phyloP scores from a whole-genome alignment of 1,139 yeast species.

The Lodderomyces oxycetoniae region DNA sequence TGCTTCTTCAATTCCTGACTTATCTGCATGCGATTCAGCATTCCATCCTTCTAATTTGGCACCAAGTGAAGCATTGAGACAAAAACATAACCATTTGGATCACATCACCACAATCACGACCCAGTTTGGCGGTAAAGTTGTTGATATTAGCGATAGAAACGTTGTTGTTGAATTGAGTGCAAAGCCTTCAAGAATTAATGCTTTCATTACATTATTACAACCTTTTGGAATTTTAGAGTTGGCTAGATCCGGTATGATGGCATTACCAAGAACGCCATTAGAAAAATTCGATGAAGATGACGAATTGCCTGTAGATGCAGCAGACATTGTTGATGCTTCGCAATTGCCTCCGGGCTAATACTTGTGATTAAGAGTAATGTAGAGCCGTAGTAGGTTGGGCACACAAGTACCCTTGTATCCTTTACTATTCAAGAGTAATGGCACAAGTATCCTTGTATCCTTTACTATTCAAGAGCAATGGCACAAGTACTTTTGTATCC shows the following conservation, averaged over 20 bases:
- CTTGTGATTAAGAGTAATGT: too few relatives aligned
- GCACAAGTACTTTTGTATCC: too few relatives aligned
- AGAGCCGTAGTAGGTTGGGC: too few relatives aligned
- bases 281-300: slow-evolving; percentile 47
- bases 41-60: slow-evolving; percentile 88
- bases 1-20: slow-evolving; percentile 41
- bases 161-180: slow-evolving; percentile 93
- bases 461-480: too few relatives aligned
- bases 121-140: slow-evolving; percentile 89
- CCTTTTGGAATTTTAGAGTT: slow-evolving; percentile 96
- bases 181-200: slow-evolving; percentile 82
- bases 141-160: slow-evolving; percentile 89
- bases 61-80: slow-evolving; percentile 89
- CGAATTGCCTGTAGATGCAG: slow-evolving; percentile 53
- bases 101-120: slow-evolving; percentile 76
- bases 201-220: slow-evolving; percentile 81
- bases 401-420: too few relatives aligned
- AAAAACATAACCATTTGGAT: slow-evolving; percentile 83
- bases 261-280: slow-evolving; percentile 91
- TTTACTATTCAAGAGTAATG: too few relatives aligned
- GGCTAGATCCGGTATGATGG: slow-evolving; percentile 98
- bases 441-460: too few relatives aligned
- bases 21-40: slow-evolving; percentile 49
- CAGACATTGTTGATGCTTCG: slow-evolving; percentile 71
- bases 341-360: slow-evolving; percentile 95